phyloP scores from a whole-genome alignment of 2,329 filamentous ascomycete species.

The Didymella exigua region DNA sequence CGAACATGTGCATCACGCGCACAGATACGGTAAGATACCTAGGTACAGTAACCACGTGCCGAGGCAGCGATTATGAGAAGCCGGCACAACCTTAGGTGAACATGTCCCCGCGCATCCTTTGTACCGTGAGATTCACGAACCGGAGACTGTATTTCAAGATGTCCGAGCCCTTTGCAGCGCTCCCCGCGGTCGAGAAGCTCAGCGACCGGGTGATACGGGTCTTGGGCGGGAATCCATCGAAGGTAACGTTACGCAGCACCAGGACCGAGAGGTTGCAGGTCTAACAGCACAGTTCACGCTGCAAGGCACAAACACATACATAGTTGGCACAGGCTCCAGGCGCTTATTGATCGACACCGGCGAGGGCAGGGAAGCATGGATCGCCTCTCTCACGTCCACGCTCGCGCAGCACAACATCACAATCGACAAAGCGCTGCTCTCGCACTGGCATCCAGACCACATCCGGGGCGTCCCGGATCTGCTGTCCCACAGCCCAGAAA shows the following conservation, averaged over 20 bases:
- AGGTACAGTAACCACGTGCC: constrained; percentile 20
- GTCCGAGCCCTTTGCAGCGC: constrained; percentile 65
- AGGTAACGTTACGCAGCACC: constrained; percentile 60
- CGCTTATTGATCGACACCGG: constrained; percentile 90
- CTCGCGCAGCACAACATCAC: constrained; percentile 71
- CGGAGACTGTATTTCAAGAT: constrained; percentile 53
- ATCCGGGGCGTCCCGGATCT: constrained; percentile 76
- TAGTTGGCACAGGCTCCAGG: constrained; percentile 74
- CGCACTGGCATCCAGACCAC: constrained; percentile 94
- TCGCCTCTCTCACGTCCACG: constrained; percentile 65
- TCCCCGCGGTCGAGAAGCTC: constrained; percentile 78
- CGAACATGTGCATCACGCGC: too few relatives aligned
- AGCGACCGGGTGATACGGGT: constrained; percentile 81
- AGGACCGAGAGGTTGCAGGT: background rate
- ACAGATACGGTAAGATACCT: too few relatives aligned
- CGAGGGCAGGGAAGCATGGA: constrained; percentile 79
- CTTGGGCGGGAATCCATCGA: constrained; percentile 87
- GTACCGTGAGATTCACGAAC: constrained; percentile 24
- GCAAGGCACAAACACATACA: constrained; percentile 93
- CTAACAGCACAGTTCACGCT: constrained; percentile 60
- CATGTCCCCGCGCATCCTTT: constrained; percentile 35
- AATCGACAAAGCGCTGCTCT: constrained; percentile 74
- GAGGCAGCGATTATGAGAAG: constrained; percentile 24
- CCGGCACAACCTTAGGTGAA: constrained; percentile 15
- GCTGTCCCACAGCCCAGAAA: constrained; percentile 65